Percentiles rank a stretch among this genome's conserved stretches.
These are phyloP conservation scores for Arctostaphylos glauca DNA, from an alignment of 148 eudicot genomes.

Conservation along the genomic window DNA sequence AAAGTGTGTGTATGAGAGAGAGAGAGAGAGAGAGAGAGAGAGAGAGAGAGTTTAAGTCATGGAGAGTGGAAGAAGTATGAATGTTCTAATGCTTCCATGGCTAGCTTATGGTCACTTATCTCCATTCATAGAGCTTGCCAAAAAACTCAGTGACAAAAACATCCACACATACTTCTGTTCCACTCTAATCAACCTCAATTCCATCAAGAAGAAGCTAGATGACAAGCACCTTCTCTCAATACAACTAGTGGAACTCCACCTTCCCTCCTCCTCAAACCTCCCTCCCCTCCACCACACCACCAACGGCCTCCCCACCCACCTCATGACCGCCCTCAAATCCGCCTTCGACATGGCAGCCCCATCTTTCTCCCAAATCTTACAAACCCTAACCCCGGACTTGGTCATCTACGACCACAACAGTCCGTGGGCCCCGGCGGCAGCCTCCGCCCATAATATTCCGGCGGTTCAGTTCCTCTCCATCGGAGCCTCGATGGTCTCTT, in stretches of 20 bases:
- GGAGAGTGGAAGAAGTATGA: background rate
- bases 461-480: slow-evolving; percentile 19
- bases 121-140: slow-evolving; percentile 14
- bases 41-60: background rate
- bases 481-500: slow-evolving; percentile 13
- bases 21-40: slow-evolving; percentile 1
- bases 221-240: background rate
- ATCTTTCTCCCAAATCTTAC: background rate
- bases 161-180: slow-evolving; percentile 4
- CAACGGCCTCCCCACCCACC: slow-evolving; percentile 34
- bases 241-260: slow-evolving; percentile 8
- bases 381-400: slow-evolving; percentile 20
- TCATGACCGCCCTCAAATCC: slow-evolving; percentile 24
- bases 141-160: slow-evolving; percentile 6
- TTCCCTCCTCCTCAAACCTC: slow-evolving; percentile 8
- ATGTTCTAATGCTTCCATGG: slow-evolving; percentile 18
- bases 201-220: background rate
- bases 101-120: slow-evolving; percentile 15
- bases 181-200: slow-evolving; percentile 7
- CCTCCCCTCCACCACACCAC: slow-evolving; percentile 33
- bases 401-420: slow-evolving; percentile 30
- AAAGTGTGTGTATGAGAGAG: background rate
- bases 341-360: slow-evolving; percentile 22
- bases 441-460: slow-evolving; percentile 12
- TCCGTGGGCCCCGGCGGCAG: slow-evolving; percentile 26